Evolutionary conservation across 169 alveolate genomes (phyloP).

Genomic region (Amoebophrya sp.): DNA sequence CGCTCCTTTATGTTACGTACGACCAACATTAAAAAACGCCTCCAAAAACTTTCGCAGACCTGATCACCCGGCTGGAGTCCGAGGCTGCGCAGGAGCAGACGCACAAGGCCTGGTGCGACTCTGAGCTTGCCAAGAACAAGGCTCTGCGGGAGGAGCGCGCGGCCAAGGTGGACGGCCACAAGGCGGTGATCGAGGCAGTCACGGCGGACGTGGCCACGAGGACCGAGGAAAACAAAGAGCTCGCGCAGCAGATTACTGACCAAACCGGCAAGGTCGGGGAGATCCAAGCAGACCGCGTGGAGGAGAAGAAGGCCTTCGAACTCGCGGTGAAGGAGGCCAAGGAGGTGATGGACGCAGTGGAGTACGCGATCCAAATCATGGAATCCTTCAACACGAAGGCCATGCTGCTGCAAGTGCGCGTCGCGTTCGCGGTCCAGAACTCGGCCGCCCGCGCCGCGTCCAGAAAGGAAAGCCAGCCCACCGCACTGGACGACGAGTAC

Average conservation of each 20-base stretch:
- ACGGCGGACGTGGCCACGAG: neutral
- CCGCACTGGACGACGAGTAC: neutral
- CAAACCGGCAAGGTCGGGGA: neutral
- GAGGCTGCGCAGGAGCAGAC: neutral
- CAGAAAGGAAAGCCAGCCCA: neutral
- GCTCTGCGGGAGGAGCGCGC: neutral
- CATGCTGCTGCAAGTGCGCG: neutral
- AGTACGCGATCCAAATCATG: neutral
- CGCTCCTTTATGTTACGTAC: too few relatives aligned
- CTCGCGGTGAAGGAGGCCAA: neutral
- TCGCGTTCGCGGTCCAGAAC: neutral
- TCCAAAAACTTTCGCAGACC: too few relatives aligned
- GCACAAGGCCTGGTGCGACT: constrained; percentile 1
- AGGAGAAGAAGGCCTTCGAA: neutral
- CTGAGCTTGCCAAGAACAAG: neutral
- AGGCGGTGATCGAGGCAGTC: neutral
- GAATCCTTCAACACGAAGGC: neutral
- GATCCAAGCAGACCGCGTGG: neutral
- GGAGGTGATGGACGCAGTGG: neutral
- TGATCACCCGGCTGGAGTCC: neutral
- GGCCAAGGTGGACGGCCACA: constrained; percentile 1
- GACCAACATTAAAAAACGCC: too few relatives aligned
- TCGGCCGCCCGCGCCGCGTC: too few relatives aligned
- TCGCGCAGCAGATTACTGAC: neutral
- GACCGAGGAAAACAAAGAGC: neutral